Evolutionary conservation across 805 yeast species (phyloP).

Genomic region (Wickerhamiella alocasiicola): DNA sequence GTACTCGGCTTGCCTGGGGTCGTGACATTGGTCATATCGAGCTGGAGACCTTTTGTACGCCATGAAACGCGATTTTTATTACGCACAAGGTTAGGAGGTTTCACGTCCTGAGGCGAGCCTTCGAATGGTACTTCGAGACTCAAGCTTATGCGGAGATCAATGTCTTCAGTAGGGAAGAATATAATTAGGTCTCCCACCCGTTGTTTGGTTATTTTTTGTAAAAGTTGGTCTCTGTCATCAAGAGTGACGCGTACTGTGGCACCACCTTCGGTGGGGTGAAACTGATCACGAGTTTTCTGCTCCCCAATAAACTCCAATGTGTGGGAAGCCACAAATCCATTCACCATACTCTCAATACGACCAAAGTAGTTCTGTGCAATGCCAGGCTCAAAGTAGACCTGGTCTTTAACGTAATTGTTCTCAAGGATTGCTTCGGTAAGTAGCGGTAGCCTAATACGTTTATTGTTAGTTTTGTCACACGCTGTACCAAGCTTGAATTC

Average conservation of each 20-base stretch:
- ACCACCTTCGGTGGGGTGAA: slow-evolving; percentile 12
- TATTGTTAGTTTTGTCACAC: slow-evolving; percentile 20
- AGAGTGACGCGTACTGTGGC: slow-evolving; percentile 22
- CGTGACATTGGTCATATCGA: slow-evolving; percentile 27
- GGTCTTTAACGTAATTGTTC: slow-evolving; percentile 20
- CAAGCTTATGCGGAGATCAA: slow-evolving; percentile 65
- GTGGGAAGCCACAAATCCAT: slow-evolving; percentile 15
- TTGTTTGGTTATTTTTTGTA: slow-evolving; percentile 59
- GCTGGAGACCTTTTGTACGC: slow-evolving; percentile 42
- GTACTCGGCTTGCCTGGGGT: slow-evolving; percentile 15
- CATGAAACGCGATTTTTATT: slow-evolving; percentile 63
- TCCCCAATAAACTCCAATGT: slow-evolving; percentile 14
- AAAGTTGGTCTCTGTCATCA: slow-evolving; percentile 25
- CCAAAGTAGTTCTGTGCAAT: slow-evolving; percentile 22
- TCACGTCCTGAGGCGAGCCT: slow-evolving; percentile 26
- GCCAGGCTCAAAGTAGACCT: slow-evolving; percentile 23
- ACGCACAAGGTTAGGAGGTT: slow-evolving; percentile 40
- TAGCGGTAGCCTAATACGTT: slow-evolving; percentile 24
- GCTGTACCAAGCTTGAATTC: slow-evolving; percentile 29
- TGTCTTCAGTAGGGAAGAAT: slow-evolving; percentile 62
- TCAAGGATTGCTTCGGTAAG: slow-evolving; percentile 26
- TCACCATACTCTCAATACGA: slow-evolving; percentile 14
- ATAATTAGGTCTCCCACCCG: slow-evolving; percentile 61
- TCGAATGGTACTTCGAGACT: slow-evolving; percentile 65
- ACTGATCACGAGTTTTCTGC: slow-evolving; percentile 16